Base-by-base conservation (phyloP, 2,329 filamentous ascomycete genomes). In the Colletotrichum tofieldiae region DNA sequence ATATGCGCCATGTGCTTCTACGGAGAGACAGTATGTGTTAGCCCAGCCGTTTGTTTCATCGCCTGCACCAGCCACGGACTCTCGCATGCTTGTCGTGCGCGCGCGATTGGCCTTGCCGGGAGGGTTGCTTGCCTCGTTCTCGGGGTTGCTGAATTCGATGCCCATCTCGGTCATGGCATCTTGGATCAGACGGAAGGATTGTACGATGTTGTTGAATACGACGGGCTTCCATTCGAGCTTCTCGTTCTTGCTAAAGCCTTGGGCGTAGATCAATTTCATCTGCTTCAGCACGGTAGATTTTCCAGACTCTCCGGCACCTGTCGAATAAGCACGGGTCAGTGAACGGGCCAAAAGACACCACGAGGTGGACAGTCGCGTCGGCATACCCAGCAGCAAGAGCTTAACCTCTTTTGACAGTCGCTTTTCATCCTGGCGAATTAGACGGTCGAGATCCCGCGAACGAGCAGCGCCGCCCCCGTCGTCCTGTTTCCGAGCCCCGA, bases 221-320 rank as follows among this genome's bases (percentile, higher is more conserved):
- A 98, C 95, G 20, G 95, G 93, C 77, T 96, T 95, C 89, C 94
- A 97, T 86, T 98, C 94, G 75, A 97, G 91, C 82, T 95, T 94
- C 82, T 98, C 96, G 75, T 90, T 91, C 78, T 94, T 93, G 79
- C 91, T 94, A 85, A 98, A 98, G 62, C 96, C 96, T 82, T 95
- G 92, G 18, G 94, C 92, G 82, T 98, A 96, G 77, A 99, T 98
- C 83, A 99, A 92, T 82, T 96, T 96, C 96, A 99, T 98, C 87
- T 98, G 96, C 86, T 98, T 98, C 76, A 98, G 90, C 72, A 98
- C 95, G 1, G 96, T 98, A 11, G 96, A 98, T 84, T 98, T 98
- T 76, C 96, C 83, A 56, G 83, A 96, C 84, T 98, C 96, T 80
- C 96, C 96, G 78, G 96, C 96, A 82, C 96, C 95, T 98, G 77